Percentiles rank a stretch among this genome's conserved stretches.
phyloP scores from a whole-genome alignment of 352 stramenopile species.

The Peronosclerospora sorghi region DNA sequence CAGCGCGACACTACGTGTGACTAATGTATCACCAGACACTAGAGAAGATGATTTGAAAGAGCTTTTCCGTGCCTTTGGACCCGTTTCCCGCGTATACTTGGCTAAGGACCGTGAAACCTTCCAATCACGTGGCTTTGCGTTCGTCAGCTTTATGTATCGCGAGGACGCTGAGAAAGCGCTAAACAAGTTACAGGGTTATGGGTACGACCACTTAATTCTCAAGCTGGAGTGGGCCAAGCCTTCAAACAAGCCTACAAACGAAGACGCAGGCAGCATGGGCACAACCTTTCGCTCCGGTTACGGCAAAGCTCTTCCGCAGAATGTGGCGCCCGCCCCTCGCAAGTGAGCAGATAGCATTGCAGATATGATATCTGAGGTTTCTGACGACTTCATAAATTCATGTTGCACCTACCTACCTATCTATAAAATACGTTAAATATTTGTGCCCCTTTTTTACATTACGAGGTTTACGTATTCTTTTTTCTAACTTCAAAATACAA shows the following conservation, averaged over 20 bases:
- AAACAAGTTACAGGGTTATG: slow-evolving; percentile 94
- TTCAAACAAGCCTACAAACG: slow-evolving; percentile 73
- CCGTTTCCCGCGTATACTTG: slow-evolving; percentile 95
- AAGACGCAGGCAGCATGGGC: slow-evolving; percentile 66
- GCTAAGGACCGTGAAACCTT: slow-evolving; percentile 98
- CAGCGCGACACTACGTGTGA: slow-evolving; percentile 94
- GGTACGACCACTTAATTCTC: slow-evolving; percentile 99
- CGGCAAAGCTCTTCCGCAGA: slow-evolving; percentile 81
- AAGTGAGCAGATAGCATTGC: slow-evolving; percentile 35
- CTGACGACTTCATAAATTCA: slow-evolving; percentile 10
- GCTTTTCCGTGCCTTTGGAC: slow-evolving; percentile 95
- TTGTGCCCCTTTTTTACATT: not conserved
- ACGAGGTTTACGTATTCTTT: too few relatives aligned
- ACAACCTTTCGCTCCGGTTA: slow-evolving; percentile 85
- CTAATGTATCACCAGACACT: slow-evolving; percentile 98
- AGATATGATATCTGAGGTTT: slow-evolving; percentile 3
- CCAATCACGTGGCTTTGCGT: slow-evolving; percentile 95
- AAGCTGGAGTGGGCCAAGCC: slow-evolving; percentile 99
- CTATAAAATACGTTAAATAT: too few relatives aligned
- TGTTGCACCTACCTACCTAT: slow-evolving; percentile 2
- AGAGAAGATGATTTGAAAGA: slow-evolving; percentile 97
- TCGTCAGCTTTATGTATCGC: slow-evolving; percentile 95
- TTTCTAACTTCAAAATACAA: not conserved
- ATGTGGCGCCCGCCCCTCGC: slow-evolving; percentile 61
- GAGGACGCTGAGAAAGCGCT: slow-evolving; percentile 94